Conservation (phyloP, 2,329 filamentous ascomycete species). For the Penicillium palitans region DNA sequence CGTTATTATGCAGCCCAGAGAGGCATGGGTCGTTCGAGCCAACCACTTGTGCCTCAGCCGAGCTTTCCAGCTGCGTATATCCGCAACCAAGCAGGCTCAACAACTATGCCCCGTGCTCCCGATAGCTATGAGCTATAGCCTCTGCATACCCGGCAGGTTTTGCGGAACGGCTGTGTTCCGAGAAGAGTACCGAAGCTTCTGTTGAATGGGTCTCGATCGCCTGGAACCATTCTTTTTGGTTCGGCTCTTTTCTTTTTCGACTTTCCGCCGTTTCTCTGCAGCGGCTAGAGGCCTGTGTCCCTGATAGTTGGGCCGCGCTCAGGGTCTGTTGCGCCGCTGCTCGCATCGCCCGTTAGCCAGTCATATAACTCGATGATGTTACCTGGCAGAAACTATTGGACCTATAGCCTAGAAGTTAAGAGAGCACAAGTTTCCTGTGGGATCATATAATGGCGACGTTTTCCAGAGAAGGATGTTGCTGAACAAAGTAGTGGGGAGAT, state of each 20-base stretch:
- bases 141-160: slow-evolving; percentile 10
- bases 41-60: slow-evolving; percentile 16
- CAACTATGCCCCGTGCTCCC: slow-evolving; percentile 10
- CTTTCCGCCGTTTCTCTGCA: slow-evolving; percentile 8
- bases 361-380: slow-evolving; percentile 14
- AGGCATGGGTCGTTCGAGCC: slow-evolving; percentile 14
- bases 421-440: slow-evolving; percentile 10
- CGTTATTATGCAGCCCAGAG: slow-evolving; percentile 10
- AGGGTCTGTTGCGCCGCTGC: slow-evolving; percentile 14
- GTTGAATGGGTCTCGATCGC: slow-evolving; percentile 1
- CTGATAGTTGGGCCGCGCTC: slow-evolving; percentile 21
- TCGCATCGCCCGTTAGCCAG: slow-evolving; percentile 12
- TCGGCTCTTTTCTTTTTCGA: slow-evolving; percentile 8
- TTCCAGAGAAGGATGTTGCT: slow-evolving; percentile 24
- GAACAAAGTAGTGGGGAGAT: slow-evolving; percentile 2
- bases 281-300: slow-evolving; percentile 15
- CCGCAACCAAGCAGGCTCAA: slow-evolving; percentile 21
- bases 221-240: slow-evolving; percentile 12
- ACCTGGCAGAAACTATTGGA: slow-evolving; percentile 14
- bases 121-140: slow-evolving; percentile 8
- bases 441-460: slow-evolving; percentile 3
- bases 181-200: slow-evolving; percentile 23
- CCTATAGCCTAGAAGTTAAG: slow-evolving; percentile 1
- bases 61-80: slow-evolving; percentile 16
- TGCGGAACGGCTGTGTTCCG: slow-evolving; percentile 1